Conservation (phyloP, 2,329 filamentous ascomycete species). For the Sporothrix curviconia region DNA sequence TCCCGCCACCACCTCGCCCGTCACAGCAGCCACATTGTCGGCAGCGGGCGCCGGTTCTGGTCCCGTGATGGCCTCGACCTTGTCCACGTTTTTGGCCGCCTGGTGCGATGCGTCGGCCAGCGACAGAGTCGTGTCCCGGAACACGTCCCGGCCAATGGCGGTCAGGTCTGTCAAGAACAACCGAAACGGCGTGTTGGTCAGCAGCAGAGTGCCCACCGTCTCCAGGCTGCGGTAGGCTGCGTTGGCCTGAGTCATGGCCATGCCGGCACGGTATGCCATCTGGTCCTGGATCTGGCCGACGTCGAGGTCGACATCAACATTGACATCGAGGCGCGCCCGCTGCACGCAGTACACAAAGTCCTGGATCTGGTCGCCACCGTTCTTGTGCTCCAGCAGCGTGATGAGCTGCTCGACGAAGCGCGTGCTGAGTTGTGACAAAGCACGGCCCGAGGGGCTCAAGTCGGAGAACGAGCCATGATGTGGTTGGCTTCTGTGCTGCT, state of each 20-base stretch:
- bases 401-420: conserved; percentile 75
- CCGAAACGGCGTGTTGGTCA: conserved; percentile 87
- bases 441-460: conserved; percentile 69
- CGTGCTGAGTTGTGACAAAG: conserved; percentile 64
- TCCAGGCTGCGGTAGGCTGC: conserved; percentile 75
- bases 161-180: conserved; percentile 76
- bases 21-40: conserved; percentile 50
- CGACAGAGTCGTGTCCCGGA: conserved; percentile 77
- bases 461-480: conserved; percentile 50
- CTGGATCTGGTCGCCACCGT: conserved; percentile 76
- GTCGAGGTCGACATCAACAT: conserved; percentile 55
- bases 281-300: conserved; percentile 55
- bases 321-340: conserved; percentile 51
- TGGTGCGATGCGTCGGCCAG: conserved; percentile 69
- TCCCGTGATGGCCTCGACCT: neutral
- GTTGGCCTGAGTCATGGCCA: conserved; percentile 58
- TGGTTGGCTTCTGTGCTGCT: conserved; percentile 38
- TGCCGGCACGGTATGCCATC: conserved; percentile 42
- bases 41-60: conserved; percentile 41
- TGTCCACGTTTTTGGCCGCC: conserved; percentile 63
- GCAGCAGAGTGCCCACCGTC: conserved; percentile 74
- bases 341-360: conserved; percentile 83
- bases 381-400: conserved; percentile 76
- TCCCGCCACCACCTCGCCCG: conserved; percentile 47
- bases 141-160: conserved; percentile 73